A percentile compares a stretch with the other conserved stretches of the same genome.
Evolutionary conservation across 116 monocot genomes (phyloP).

Genomic region (Phalaenopsis hybrid): DNA sequence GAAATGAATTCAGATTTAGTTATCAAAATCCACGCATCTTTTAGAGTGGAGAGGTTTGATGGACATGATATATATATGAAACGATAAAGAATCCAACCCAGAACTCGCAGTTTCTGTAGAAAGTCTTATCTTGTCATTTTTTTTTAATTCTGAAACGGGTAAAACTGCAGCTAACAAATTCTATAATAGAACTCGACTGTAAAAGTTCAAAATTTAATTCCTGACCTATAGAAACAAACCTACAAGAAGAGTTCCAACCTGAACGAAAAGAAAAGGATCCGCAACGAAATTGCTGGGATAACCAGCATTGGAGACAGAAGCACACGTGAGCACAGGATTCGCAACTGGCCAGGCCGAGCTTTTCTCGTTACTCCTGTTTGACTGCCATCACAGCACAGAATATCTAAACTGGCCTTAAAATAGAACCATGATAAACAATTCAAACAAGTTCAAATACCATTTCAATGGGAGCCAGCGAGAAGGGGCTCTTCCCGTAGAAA

Average conservation of each 20-base stretch:
- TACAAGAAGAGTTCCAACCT: conserved; percentile 34
- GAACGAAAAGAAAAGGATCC: conserved; percentile 60
- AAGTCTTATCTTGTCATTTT: background rate
- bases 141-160: background rate
- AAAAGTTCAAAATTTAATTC: conserved; percentile 18
- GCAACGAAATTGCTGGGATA: conserved; percentile 66
- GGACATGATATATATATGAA: background rate
- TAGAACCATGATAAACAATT: background rate
- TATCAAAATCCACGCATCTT: background rate
- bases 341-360: conserved; percentile 72
- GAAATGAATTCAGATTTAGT: background rate
- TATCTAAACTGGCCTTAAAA: conserved; percentile 1
- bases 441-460: conserved; percentile 9
- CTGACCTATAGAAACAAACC: conserved; percentile 21
- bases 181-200: conserved; percentile 26
- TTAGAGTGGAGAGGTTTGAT: background rate
- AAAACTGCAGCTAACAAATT: background rate
- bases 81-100: background rate
- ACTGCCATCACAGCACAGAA: conserved; percentile 14
- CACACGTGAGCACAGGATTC: conserved; percentile 66
- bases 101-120: conserved; percentile 1
- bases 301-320: conserved; percentile 31
- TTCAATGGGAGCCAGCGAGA: conserved; percentile 53
- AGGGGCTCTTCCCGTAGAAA: conserved; percentile 61
- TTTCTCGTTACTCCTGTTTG: conserved; percentile 40